Evolutionary conservation across 176 grass and related monocot species (phyloP), one percentile per base, ranked within the genome.

Genomic region (Carex pumila): DNA sequence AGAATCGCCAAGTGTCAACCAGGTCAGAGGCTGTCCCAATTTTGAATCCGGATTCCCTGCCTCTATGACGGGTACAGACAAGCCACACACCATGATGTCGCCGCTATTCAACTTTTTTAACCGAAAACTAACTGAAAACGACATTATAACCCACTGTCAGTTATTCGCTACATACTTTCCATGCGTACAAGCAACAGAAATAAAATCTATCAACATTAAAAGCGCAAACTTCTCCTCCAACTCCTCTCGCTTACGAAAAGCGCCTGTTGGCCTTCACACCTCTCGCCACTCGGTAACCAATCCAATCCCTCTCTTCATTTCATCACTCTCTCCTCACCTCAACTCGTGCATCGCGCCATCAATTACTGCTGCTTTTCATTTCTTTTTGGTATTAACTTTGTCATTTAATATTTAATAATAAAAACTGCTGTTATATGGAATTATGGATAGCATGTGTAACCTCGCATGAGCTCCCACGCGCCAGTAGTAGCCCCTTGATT

Each of bases 401-500:
- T 65, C 29, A 45, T 47, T 81, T 36, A 21, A 11, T 12, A 81
- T 25, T 30, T 39, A 39, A 39, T 39, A 67, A 7, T 14, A 82
- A 82, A 50, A 4, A 32, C 39, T 49, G 61, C 21, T 47, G 12
- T 81, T 37, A 45, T 45, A 65, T 45, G 61, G 14, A 67, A 34
- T 34, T 72, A 25, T 25, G 25, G 25, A 25, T 25, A 47, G 68
- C 85, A 83, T 74, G 85, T 87, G 85, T 87, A 87, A 67, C 65
- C 85, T 72, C 67, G 79, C 85, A 83, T 87, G 85, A 71, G 7
- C 41, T 82, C 37, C 61, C 80, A 82, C 80, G 61, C 61, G 80
- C 71, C 80, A 17, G 18, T 65, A 43, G 29, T 34, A 45, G 59
- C 57, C 58, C 80, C 59, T 47, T 89, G 84, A 50, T 59, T 79